Percentiles rank a stretch among this genome's conserved stretches.
phyloP scores from a whole-genome alignment of 2,329 filamentous ascomycete genomes.

The Aureobasidium zeae region DNA sequence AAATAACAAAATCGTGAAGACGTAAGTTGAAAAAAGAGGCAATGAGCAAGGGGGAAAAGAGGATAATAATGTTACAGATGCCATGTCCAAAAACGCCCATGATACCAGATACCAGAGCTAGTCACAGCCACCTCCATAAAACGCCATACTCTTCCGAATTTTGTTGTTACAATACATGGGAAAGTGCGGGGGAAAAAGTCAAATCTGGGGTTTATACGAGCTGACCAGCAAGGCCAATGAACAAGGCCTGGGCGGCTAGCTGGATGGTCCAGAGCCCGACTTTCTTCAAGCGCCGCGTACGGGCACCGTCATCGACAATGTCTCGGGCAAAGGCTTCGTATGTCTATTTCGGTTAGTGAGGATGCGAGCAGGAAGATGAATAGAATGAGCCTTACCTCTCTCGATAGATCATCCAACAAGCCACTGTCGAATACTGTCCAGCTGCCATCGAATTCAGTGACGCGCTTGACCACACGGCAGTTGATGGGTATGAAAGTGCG shows the following conservation, averaged over 20 bases:
- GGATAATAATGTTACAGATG: too few relatives aligned
- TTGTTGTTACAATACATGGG: slow-evolving; percentile 12
- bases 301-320: slow-evolving; percentile 80
- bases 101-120: too few relatives aligned
- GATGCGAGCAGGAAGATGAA: too few relatives aligned
- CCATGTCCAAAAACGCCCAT: background rate
- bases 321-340: slow-evolving; percentile 91
- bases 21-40: slow-evolving; percentile 7
- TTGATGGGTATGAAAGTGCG: slow-evolving; percentile 91
- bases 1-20: background rate
- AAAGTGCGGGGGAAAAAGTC: background rate
- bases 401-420: slow-evolving; percentile 84
- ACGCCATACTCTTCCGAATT: slow-evolving; percentile 4
- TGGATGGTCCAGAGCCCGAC: slow-evolving; percentile 95
- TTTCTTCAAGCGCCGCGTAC: slow-evolving; percentile 81
- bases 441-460: slow-evolving; percentile 82
- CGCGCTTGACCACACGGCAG: slow-evolving; percentile 85
- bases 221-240: slow-evolving; percentile 89
- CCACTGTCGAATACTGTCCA: slow-evolving; percentile 94
- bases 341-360: slow-evolving; percentile 43
- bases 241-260: slow-evolving; percentile 82
- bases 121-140: background rate
- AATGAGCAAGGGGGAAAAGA: too few relatives aligned
- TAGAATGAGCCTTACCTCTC: slow-evolving; percentile 65
- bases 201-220: slow-evolving; percentile 39